A percentile compares a stretch with the other conserved stretches of the same genome.
These are phyloP conservation scores for Quercus rubra DNA, from an alignment of 306 rosid species.

Conservation along the genomic window DNA sequence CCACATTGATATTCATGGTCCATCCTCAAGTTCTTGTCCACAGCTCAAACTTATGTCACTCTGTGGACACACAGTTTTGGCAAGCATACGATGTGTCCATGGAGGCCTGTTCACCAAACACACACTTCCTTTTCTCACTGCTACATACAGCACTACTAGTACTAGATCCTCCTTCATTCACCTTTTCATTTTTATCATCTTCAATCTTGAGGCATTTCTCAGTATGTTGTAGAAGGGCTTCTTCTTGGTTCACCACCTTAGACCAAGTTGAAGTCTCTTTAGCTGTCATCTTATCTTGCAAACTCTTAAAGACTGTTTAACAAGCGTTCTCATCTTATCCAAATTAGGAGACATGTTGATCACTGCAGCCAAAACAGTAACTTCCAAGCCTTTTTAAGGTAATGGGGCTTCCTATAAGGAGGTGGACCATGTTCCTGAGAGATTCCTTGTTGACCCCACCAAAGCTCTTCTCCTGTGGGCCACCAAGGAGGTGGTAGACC, in stretches of 20 bases:
- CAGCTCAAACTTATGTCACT: slow-evolving; percentile 23
- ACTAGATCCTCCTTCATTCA: slow-evolving; percentile 3
- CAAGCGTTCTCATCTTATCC: slow-evolving; percentile 39
- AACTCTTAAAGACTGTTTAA: slow-evolving; percentile 43
- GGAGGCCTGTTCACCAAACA: slow-evolving; percentile 19
- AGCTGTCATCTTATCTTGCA: slow-evolving; percentile 66
- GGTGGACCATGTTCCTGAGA: slow-evolving; percentile 51
- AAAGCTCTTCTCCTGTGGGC: slow-evolving; percentile 51
- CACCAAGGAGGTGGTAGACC: slow-evolving; percentile 78
- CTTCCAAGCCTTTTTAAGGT: slow-evolving; percentile 68
- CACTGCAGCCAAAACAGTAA: slow-evolving; percentile 50
- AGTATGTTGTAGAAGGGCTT: slow-evolving; percentile 28
- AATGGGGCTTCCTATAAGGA: slow-evolving; percentile 60
- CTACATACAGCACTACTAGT: neutral
- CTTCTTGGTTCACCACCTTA: slow-evolving; percentile 53
- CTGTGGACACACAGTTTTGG: slow-evolving; percentile 24
- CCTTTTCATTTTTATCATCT: neutral
- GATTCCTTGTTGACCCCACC: slow-evolving; percentile 66
- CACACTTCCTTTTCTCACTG: slow-evolving; percentile 32
- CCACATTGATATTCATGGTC: slow-evolving; percentile 25
- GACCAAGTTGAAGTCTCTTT: slow-evolving; percentile 53
- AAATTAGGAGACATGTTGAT: slow-evolving; percentile 54
- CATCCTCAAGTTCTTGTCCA: slow-evolving; percentile 33
- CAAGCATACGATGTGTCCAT: slow-evolving; percentile 11
- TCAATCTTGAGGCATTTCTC: slow-evolving; percentile 29